Base-by-base conservation (phyloP, 1,284 basidiomycete genomes). In the Leccinum fuscescens region DNA sequence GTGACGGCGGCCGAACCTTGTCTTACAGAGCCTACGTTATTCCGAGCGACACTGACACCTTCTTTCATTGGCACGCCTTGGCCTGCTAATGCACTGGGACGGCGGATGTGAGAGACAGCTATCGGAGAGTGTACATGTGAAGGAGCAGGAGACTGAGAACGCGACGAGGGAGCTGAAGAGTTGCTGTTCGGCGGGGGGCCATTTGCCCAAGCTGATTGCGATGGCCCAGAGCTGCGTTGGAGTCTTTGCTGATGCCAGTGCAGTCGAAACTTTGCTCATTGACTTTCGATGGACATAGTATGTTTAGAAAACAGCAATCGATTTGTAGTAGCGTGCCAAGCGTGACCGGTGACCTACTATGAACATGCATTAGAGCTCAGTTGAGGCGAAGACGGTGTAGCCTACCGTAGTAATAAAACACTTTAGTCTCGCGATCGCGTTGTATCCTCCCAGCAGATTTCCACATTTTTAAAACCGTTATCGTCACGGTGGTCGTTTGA, bases 191-290 rank as follows among this genome's bases (percentile, higher is more conserved):
- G 80, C 59, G 90, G 90, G 60, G 90, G 90, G 75, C 90, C 90
- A 82, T 78, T 88, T 78, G 88, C 78, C 90, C 90, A 92, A 81
- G 90, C 90, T 78, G 89, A 91, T 81, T 85, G 83, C 79, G 81
- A 73, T 72, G 87, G 77, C 78, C 89, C 33, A 33, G 35, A 35
- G 84, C 82, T 82, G 83, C 77, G 83, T 70, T 77, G 83, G 80
- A 80, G 79, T 85, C 84, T 88, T 90, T 77, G 78, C 78, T 78
- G 88, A 79, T 77, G 82, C 80, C 31, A 31, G 31, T 31, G 31
- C 33, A 35, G 35, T 35, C 35, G 35, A 35, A 35, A 35, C 35
- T 35, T 35, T 35, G 14, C 35, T 35, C 35, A 15, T 35, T 35
- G 33, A 33, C 33, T 33, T 33, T 1, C 33, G 33, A 33, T 33